Conservation (phyloP, 306 rosid genomes). For the Lablab purpureus region DNA sequence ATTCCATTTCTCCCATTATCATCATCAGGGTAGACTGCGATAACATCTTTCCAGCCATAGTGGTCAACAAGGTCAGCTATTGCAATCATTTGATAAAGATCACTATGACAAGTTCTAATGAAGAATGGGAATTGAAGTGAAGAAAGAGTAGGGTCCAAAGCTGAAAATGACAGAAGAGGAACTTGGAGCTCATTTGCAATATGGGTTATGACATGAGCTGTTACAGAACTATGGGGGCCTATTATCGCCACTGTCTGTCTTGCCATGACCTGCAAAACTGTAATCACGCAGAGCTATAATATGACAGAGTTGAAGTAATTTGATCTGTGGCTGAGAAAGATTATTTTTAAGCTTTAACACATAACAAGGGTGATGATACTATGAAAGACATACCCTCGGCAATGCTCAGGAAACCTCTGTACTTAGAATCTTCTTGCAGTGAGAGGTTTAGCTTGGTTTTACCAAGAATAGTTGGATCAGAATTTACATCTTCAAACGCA, state of each 20-base stretch:
- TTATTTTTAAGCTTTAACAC: background rate
- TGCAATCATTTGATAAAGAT: conserved; percentile 86
- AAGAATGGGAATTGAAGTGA: conserved; percentile 94
- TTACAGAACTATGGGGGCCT: conserved; percentile 87
- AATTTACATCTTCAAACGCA: conserved; percentile 80
- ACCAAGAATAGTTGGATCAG: conserved; percentile 75
- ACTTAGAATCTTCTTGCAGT: conserved; percentile 76
- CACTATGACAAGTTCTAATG: conserved; percentile 74
- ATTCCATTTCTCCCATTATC: conserved; percentile 95
- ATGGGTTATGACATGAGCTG: conserved; percentile 89
- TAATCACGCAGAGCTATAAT: conserved; percentile 37
- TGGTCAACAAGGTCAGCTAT: conserved; percentile 75
- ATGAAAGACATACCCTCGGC: conserved; percentile 72
- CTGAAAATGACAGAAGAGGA: conserved; percentile 83
- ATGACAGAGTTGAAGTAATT: conserved; percentile 26
- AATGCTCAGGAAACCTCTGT: conserved; percentile 83
- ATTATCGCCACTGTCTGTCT: conserved; percentile 83
- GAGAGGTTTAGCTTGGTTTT: conserved; percentile 63
- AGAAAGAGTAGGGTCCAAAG: conserved; percentile 84
- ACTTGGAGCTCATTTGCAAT: conserved; percentile 92
- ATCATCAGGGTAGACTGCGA: conserved; percentile 86
- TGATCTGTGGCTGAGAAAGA: conserved; percentile 23
- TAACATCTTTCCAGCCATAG: conserved; percentile 86
- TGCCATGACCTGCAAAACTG: conserved; percentile 89
- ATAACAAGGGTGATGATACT: conserved; percentile 16